These are phyloP conservation scores for Sclerotinia trifoliorum DNA, from an alignment of 2,329 filamentous ascomycete species.

Conservation along the genomic window DNA sequence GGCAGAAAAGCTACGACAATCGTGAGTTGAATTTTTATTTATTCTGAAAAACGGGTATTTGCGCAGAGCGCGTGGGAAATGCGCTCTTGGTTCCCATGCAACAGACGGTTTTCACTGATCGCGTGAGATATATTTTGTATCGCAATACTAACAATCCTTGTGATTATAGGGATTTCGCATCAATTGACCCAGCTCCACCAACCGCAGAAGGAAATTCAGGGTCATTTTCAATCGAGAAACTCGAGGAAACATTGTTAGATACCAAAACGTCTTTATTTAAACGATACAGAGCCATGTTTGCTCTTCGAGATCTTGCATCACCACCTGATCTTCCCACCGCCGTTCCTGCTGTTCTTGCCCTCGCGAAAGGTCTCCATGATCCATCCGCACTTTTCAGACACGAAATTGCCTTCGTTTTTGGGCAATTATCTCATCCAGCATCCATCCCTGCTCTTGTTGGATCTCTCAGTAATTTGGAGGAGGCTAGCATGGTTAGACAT, in stretches of 20 bases:
- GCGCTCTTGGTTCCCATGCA: not conserved
- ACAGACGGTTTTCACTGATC: not conserved
- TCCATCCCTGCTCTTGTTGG: constrained; percentile 86
- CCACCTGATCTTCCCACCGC: constrained; percentile 89
- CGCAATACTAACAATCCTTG: constrained; percentile 29
- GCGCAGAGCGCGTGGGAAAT: not conserved
- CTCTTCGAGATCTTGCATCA: constrained; percentile 88
- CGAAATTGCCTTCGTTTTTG: constrained; percentile 97
- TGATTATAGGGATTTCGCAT: constrained; percentile 79
- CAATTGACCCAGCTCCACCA: constrained; percentile 91
- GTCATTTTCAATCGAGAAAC: constrained; percentile 67
- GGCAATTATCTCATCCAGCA: constrained; percentile 92
- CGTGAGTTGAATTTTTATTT: constrained; percentile 52
- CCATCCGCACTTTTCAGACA: constrained; percentile 91
- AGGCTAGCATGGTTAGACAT: constrained; percentile 95
- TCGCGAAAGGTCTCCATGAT: constrained; percentile 83
- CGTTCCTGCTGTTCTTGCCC: constrained; percentile 77
- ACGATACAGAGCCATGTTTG: constrained; percentile 97
- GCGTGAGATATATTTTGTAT: not conserved
- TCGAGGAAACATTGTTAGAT: constrained; percentile 78
- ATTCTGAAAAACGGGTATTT: not conserved
- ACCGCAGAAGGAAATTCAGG: constrained; percentile 72
- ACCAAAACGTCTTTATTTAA: constrained; percentile 78
- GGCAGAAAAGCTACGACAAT: constrained; percentile 75
- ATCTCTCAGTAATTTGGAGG: constrained; percentile 73